These are phyloP conservation scores for Phytopythium litorale DNA, from an alignment of 352 stramenopile species.

Conservation along the genomic window DNA sequence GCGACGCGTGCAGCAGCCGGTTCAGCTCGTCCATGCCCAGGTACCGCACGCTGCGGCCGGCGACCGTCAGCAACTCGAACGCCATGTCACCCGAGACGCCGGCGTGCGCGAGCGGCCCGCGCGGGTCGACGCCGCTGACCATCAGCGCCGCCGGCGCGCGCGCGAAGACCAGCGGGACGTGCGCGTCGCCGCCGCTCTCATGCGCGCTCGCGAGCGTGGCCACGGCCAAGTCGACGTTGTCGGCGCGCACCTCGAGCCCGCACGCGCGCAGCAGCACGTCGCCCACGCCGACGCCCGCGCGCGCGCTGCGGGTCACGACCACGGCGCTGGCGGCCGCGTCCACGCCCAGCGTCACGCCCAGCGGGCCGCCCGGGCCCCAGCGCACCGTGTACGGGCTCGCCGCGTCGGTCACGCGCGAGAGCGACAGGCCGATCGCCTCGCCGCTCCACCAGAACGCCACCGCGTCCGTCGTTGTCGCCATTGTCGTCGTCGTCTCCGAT, in stretches of 20 bases:
- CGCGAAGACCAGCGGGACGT: constrained; percentile 59
- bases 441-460: constrained; percentile 7
- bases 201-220: constrained; percentile 45
- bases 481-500: neutral
- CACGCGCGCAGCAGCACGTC: constrained; percentile 53
- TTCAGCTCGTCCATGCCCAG: constrained; percentile 66
- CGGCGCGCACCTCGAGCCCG: constrained; percentile 36
- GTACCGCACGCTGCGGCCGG: constrained; percentile 49
- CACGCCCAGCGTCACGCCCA: constrained; percentile 73
- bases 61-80: constrained; percentile 66
- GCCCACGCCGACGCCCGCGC: constrained; percentile 44
- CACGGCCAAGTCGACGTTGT: constrained; percentile 56
- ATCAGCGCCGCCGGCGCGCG: constrained; percentile 37
- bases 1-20: constrained; percentile 39
- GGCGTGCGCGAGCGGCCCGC: constrained; percentile 31
- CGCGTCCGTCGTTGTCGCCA: neutral
- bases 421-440: constrained; percentile 3
- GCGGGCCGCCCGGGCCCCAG: constrained; percentile 35
- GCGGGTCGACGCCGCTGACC: constrained; percentile 50
- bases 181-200: constrained; percentile 18
- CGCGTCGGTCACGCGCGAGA: neutral
- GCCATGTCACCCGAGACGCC: constrained; percentile 37
- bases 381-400: constrained; percentile 18
- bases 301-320: constrained; percentile 58
- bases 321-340: constrained; percentile 64